Conservation (phyloP, 139 green algal genomes). For the Pseudopediastrum boryanum region DNA sequence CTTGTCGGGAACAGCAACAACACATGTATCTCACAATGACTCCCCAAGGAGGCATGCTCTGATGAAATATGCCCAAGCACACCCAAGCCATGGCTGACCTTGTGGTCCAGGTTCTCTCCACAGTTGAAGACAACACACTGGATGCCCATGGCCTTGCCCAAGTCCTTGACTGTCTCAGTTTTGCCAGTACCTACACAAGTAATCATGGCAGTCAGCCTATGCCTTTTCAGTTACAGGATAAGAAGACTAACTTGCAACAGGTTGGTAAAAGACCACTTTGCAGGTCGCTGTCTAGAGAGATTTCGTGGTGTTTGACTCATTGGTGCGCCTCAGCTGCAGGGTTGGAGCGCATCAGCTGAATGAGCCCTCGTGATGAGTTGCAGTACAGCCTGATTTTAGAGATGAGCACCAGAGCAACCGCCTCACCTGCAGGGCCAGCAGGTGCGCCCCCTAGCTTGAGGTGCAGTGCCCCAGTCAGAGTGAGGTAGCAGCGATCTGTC, state of each 20-base stretch:
- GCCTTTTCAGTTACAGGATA: no score
- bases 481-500: slow-evolving; percentile 89
- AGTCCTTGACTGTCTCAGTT: slow-evolving; percentile 85
- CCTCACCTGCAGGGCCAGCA: slow-evolving; percentile 69
- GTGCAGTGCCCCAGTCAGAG: slow-evolving; percentile 78
- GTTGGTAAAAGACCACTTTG: no score
- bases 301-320: no score
- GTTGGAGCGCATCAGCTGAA: no score
- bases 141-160: slow-evolving; percentile 67
- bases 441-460: slow-evolving; percentile 81
- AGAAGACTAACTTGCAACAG: no score
- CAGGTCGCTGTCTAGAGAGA: no score
- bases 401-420: background rate
- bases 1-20: background rate
- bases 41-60: no score
- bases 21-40: no score
- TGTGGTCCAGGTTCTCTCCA: slow-evolving; percentile 82
- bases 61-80: slow-evolving; percentile 55
- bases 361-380: no score
- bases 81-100: slow-evolving; percentile 25
- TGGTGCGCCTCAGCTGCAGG: no score
- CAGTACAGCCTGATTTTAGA: no score
- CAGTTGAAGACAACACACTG: slow-evolving; percentile 92
- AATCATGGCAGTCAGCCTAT: slow-evolving; percentile 17
- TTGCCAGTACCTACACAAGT: slow-evolving; percentile 72